Percentiles rank a stretch among this genome's conserved stretches.
Evolutionary conservation across 768 basidiomycete genomes (phyloP).

Genomic region (Amanita rubescens): DNA sequence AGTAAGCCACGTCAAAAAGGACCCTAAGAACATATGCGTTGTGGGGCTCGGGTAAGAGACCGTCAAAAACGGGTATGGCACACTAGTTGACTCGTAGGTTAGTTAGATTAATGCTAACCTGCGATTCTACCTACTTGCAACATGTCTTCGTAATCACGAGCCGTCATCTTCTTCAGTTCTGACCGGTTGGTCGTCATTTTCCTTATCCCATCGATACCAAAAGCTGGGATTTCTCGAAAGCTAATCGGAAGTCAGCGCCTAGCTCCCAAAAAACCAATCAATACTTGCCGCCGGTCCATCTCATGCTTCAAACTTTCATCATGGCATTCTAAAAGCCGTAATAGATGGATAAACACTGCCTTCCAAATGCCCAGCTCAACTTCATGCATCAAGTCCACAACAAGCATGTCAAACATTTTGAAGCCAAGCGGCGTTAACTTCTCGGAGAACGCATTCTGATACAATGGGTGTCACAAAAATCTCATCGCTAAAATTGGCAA

Average conservation of each 20-base stretch:
- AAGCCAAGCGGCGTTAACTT: constrained; percentile 13
- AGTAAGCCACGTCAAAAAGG: constrained; percentile 24
- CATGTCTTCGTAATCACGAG: constrained; percentile 32
- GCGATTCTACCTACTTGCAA: constrained; percentile 20
- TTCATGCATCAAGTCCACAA: constrained; percentile 31
- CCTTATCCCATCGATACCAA: constrained; percentile 24
- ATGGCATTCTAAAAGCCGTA: constrained; percentile 22
- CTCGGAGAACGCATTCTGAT: constrained; percentile 30
- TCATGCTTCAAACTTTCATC: constrained; percentile 12
- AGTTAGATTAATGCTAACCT: constrained; percentile 2
- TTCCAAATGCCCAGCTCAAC: constrained; percentile 33
- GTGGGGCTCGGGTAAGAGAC: no score
- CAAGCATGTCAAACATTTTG: constrained; percentile 20
- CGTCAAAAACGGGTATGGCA: no score
- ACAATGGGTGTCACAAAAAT: background rate
- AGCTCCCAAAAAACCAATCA: background rate
- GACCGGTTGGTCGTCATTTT: constrained; percentile 25
- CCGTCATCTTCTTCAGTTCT: constrained; percentile 26
- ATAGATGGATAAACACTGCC: constrained; percentile 24
- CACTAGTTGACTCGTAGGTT: constrained; percentile 19
- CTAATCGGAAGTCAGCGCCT: constrained; percentile 11
- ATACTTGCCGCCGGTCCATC: constrained; percentile 18
- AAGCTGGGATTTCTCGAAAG: constrained; percentile 22
- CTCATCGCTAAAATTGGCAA: background rate
- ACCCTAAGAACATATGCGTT: constrained; percentile 22